Percentiles rank a stretch among this genome's conserved stretches.
phyloP scores from a whole-genome alignment of 352 stramenopile genomes.

The Globisporangium spiculum region DNA sequence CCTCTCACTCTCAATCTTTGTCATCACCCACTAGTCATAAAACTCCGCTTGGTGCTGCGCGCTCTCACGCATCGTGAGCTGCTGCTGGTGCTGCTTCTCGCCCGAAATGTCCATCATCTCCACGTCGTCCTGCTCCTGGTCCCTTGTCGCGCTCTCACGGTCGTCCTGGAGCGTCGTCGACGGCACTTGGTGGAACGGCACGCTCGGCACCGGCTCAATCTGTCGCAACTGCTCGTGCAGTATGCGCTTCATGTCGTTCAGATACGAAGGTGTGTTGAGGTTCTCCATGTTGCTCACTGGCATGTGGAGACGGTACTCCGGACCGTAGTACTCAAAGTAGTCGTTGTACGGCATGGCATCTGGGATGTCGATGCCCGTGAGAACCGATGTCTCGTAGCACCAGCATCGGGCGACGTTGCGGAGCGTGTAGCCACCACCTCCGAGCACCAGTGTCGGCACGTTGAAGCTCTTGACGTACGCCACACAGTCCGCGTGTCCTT shows the following conservation, averaged over 20 bases:
- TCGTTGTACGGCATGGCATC: constrained; percentile 99
- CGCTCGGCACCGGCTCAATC: constrained; percentile 94
- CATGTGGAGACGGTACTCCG: constrained; percentile 97
- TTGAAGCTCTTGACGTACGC: constrained; percentile 96
- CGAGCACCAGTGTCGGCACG: constrained; percentile 95
- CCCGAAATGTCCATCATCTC: constrained; percentile 68
- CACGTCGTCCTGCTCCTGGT: constrained; percentile 62
- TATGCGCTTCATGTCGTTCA: constrained; percentile 85
- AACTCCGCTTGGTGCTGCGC: constrained; percentile 69
- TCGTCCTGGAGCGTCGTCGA: constrained; percentile 42
- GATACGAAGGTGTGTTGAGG: constrained; percentile 93
- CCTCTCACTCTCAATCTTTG: background rate
- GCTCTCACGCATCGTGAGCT: constrained; percentile 50
- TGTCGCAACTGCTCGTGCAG: constrained; percentile 95
- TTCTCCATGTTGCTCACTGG: constrained; percentile 96
- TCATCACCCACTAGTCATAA: constrained; percentile 55
- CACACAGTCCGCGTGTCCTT: constrained; percentile 97
- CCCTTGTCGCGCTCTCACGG: constrained; percentile 41
- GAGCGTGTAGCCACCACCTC: constrained; percentile 97
- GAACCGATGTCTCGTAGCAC: constrained; percentile 96
- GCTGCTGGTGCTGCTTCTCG: constrained; percentile 51
- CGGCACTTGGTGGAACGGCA: constrained; percentile 93
- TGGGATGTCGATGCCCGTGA: constrained; percentile 88
- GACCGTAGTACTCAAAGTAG: constrained; percentile 99
- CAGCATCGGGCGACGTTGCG: constrained; percentile 93